Base-by-base conservation (phyloP, 768 basidiomycete genomes). In the Steccherinum ochraceum region DNA sequence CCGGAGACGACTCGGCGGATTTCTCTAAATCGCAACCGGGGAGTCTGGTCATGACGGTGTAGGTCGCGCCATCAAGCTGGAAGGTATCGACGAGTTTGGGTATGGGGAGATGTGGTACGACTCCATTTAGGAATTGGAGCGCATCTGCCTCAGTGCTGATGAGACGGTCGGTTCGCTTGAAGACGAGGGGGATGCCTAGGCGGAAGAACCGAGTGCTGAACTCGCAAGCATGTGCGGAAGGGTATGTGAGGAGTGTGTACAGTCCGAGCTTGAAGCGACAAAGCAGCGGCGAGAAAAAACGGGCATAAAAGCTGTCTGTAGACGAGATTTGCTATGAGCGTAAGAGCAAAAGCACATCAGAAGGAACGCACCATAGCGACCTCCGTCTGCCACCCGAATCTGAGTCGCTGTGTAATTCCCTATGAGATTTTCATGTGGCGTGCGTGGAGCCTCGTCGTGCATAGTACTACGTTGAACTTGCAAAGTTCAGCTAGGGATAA, bases 11-110 rank as follows among this genome's bases (percentile, higher is more conserved):
- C 24, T 24, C 27, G 46, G 25, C 18, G 24, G 27, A 27, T 18
- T 61, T 56, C 23, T 51, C 20, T 18, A 62, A 40, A 13, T 20
- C 47, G 23, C 50, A 51, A 4, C 59, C 62, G 7, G 54, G 52
- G 12, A 61, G 52, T 42, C 50, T 55, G 24, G 58, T 61, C 61
- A 63, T 61, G 39, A 61, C 40, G 2, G 61, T 55, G 51, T 61
- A 63, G 12, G 57, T 50, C 18, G 19, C 43, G 10, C 46, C 53
- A 35, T 53, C 53, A 40, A 50, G 23, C 2, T 49, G 45, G 49
- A 62, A 56, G 23, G 54, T 53, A 45, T 58, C 51, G 20, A 63
- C 43, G 24, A 63, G 51, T 25, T 41, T 46, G 13, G 62, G 62
- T 7, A 63, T 63, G 12, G 62, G 61, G 16, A 63, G 56, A 23